Percentiles rank a stretch among this genome's conserved stretches.
phyloP scores from a whole-genome alignment of 106 monocot genomes.

The Dioscorea zingiberensis region DNA sequence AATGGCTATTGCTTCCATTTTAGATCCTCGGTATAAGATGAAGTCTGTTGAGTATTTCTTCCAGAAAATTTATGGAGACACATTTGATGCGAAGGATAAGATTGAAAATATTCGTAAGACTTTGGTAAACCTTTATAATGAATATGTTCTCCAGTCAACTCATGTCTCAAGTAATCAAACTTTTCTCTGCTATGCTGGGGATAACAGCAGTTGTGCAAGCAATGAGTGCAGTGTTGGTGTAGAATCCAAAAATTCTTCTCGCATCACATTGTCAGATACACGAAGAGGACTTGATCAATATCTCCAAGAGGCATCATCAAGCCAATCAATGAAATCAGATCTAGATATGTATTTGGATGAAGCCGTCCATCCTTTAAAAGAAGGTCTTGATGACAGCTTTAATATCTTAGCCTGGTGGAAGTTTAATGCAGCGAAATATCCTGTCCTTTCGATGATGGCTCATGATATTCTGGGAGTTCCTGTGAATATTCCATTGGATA shows the following conservation, averaged over 20 bases:
- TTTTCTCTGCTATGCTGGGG: constrained; percentile 35
- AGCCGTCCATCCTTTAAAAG: constrained; percentile 48
- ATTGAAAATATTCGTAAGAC: constrained; percentile 41
- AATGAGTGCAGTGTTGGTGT: constrained; percentile 12
- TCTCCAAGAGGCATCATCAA: constrained; percentile 53
- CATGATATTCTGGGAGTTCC: constrained; percentile 57
- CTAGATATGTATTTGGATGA: constrained; percentile 77
- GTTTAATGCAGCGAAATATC: constrained; percentile 61
- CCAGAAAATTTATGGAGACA: constrained; percentile 45
- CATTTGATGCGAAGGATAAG: constrained; percentile 41
- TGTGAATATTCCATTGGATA: constrained; percentile 24
- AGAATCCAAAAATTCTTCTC: constrained; percentile 36
- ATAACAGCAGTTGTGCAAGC: constrained; percentile 18
- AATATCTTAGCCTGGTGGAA: constrained; percentile 77
- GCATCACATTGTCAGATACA: constrained; percentile 57
- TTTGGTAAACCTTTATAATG: constrained; percentile 58
- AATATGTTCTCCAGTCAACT: constrained; percentile 49
- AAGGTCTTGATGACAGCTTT: constrained; percentile 44
- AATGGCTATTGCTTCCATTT: constrained; percentile 69
- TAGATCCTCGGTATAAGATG: constrained; percentile 93
- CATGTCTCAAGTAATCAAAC: constrained; percentile 27
- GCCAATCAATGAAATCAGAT: constrained; percentile 59
- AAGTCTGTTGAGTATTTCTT: constrained; percentile 78
- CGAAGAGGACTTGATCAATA: constrained; percentile 69
- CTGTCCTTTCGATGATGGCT: constrained; percentile 57